Conservation (phyloP, 257 asterid species). For the Solanum bulbocastanum region DNA sequence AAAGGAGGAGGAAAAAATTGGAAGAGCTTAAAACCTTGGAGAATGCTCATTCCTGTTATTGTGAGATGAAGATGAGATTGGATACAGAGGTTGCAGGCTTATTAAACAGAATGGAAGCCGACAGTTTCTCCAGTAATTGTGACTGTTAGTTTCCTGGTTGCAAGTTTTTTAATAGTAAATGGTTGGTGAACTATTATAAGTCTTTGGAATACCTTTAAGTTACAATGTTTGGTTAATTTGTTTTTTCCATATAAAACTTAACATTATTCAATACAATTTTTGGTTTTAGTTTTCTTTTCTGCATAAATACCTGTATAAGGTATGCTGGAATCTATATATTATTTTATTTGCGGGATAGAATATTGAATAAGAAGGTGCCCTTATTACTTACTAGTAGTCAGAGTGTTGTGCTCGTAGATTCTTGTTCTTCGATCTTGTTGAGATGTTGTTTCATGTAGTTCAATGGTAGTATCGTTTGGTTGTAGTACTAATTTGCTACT, state of each 20-base stretch:
- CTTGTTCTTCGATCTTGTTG: no score
- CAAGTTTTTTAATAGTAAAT: background rate
- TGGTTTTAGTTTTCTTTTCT: background rate
- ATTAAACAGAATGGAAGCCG: slow-evolving; percentile 84
- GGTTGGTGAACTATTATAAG: background rate
- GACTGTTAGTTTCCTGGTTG: background rate
- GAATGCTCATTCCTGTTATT: slow-evolving; percentile 65
- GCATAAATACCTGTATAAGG: background rate
- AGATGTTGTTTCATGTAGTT: no score
- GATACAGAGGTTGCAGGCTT: slow-evolving; percentile 79
- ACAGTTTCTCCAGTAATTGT: background rate
- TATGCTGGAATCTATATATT: background rate
- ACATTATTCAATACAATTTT: background rate
- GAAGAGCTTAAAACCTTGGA: slow-evolving; percentile 76
- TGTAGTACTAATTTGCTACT: no score
- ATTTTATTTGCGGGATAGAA: background rate
- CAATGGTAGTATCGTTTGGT: no score
- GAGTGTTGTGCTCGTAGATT: no score
- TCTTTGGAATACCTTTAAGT: background rate
- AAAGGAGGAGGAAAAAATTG: slow-evolving; percentile 43
- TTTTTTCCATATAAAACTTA: background rate
- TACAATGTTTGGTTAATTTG: background rate
- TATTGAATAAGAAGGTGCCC: background rate
- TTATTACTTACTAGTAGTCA: no score
- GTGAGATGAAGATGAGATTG: slow-evolving; percentile 84